Conservation (phyloP, 371 early-diverging fungal species). For the Lichtheimia ornata region DNA sequence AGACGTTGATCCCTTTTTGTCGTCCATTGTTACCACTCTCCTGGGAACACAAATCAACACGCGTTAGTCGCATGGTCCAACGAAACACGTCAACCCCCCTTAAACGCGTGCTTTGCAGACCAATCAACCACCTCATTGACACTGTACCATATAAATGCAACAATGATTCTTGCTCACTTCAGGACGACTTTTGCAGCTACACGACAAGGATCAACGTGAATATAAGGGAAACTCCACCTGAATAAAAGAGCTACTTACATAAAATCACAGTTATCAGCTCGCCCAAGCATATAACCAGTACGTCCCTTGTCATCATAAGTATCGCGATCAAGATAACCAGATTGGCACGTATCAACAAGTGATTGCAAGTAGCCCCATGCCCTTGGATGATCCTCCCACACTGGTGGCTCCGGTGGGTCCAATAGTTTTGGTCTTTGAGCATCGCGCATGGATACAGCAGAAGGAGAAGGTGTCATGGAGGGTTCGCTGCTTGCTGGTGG, state of each 20-base stretch:
- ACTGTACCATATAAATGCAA: too few species aligned
- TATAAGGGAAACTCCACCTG: not conserved
- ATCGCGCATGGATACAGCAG: not conserved
- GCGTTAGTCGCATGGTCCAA: too few species aligned
- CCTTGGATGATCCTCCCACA: slow-evolving; percentile 25
- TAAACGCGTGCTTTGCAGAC: not conserved
- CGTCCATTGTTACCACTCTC: slow-evolving; percentile 35
- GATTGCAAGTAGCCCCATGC: slow-evolving; percentile 63
- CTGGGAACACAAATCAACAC: slow-evolving; percentile 15
- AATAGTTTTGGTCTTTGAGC: not conserved
- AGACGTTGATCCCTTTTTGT: slow-evolving; percentile 37
- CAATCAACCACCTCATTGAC: not conserved
- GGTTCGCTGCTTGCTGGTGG: too few species aligned
- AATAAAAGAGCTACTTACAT: slow-evolving; percentile 28
- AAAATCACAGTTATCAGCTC: slow-evolving; percentile 66
- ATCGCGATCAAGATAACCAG: slow-evolving; percentile 24
- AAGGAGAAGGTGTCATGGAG: not conserved
- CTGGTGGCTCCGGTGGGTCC: slow-evolving; percentile 16
- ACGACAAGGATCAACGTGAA: too few species aligned
- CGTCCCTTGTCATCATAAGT: slow-evolving; percentile 30
- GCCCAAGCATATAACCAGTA: slow-evolving; percentile 71
- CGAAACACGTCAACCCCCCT: too few species aligned
- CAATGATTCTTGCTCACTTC: too few species aligned
- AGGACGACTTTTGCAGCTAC: too few species aligned
- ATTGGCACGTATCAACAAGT: slow-evolving; percentile 34